phyloP scores from a whole-genome alignment of 1,139 yeast genomes.

The Kodamaea suecica region DNA sequence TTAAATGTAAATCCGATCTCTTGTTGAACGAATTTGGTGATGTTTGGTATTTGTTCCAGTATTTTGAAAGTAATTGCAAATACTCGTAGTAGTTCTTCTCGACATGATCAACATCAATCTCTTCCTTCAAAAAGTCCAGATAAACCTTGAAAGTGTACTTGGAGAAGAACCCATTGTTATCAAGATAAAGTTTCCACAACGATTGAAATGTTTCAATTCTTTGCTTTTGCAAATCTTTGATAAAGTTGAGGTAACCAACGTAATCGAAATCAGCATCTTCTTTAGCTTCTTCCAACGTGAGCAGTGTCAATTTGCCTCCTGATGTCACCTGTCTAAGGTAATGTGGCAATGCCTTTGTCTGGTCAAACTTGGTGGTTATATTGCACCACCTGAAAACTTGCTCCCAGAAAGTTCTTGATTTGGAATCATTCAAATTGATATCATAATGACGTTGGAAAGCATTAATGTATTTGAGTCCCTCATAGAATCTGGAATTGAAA shows the following conservation, averaged over 20 bases:
- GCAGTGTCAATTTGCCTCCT: constrained; percentile 4
- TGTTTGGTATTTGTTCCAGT: constrained; percentile 21
- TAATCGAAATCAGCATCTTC: constrained; percentile 39
- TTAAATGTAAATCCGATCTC: constrained; percentile 8
- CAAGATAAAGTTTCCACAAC: constrained; percentile 34
- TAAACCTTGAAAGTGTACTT: constrained; percentile 24
- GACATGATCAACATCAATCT: constrained; percentile 12
- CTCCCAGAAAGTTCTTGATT: constrained; percentile 35
- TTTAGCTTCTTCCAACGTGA: constrained; percentile 27
- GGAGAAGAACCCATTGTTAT: constrained; percentile 25
- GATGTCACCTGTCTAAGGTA: constrained; percentile 23
- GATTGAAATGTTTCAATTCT: constrained; percentile 29
- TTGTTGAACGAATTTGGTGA: constrained; percentile 29
- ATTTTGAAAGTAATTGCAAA: constrained; percentile 21
- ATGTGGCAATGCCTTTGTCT: constrained; percentile 25
- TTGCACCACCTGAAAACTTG: constrained; percentile 38
- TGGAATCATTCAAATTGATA: constrained; percentile 19
- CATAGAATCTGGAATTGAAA: constrained; percentile 29
- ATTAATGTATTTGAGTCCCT: constrained; percentile 35
- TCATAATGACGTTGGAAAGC: constrained; percentile 33
- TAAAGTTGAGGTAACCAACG: constrained; percentile 33
- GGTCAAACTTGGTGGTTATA: constrained; percentile 20
- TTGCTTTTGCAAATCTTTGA: constrained; percentile 24
- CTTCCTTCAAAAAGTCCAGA: constrained; percentile 22
- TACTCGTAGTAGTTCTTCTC: constrained; percentile 24